Evolutionary conservation across 768 basidiomycete species (phyloP), one percentile per base, ranked within the genome.

Genomic region (Boletellus sp.): DNA sequence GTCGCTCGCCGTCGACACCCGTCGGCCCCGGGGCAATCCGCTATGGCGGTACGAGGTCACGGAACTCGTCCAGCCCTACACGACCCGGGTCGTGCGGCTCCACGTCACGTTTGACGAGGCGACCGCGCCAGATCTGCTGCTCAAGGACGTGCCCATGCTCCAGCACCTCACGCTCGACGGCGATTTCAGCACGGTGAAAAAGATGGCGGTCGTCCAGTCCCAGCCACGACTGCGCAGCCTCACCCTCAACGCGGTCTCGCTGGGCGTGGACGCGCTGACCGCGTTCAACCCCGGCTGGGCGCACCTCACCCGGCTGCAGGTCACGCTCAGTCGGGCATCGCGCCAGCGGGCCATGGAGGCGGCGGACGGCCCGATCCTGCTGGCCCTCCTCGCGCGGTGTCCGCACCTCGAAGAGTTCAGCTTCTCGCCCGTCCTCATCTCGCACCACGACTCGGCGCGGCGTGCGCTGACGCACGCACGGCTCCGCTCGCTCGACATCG

Each of bases 31-130:
- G n/a, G 16, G 15, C 7, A 55, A 62, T 34, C 60, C 56, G 6
- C 51, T 59, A 23, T 62, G 60, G 60, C 52, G 44, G 32, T 49
- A 54, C 10, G 60, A 60, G 17, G 56, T 62, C 17, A 62, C 56
- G 4, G 59, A 60, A 22, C 47, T 62, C 16, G 28, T 65, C 15
- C 56, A 53, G 22, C 56, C 60, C 4, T 65, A 62, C 26, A 53
- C 32, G 8, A 38, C 42, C 42, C 63, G 49, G 15, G 41, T 42
- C 20, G 20, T 20, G 12, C 42, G 36, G 15, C 58, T 59, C 19
- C 41, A 45, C 6, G 22, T 64, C 51, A 52, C 22, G 3, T 55
- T 52, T 28, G 47, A 48, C 33, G 56, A 54, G 3, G 50, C 34
- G 4, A 52, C 45, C 15, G 45, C 48, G n/a, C 50, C 47, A 1